Conservation (phyloP, 805 yeast genomes). For the Yarrowia phangngaensis region DNA sequence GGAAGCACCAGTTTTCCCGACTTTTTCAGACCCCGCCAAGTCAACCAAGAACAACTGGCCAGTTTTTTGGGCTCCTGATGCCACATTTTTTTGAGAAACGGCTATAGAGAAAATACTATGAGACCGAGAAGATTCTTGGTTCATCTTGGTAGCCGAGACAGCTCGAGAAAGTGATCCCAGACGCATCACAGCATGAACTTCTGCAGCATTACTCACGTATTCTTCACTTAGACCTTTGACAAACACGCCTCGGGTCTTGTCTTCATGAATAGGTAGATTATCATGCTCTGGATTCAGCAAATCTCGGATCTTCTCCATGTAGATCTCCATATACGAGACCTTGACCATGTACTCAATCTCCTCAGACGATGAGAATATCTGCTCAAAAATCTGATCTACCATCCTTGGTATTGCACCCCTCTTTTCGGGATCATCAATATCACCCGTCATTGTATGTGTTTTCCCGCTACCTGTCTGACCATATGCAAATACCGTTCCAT, state of each 20-base stretch:
- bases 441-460: constrained; percentile 72
- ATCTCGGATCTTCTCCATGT: constrained; percentile 73
- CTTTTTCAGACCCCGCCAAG: constrained; percentile 83
- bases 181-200: constrained; percentile 55
- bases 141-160: constrained; percentile 63
- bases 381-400: constrained; percentile 58
- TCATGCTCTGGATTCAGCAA: constrained; percentile 42
- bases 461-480: constrained; percentile 81
- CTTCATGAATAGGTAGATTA: constrained; percentile 58
- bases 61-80: constrained; percentile 54
- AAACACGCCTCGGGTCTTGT: constrained; percentile 59
- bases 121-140: constrained; percentile 68
- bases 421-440: constrained; percentile 34
- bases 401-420: constrained; percentile 73
- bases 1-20: constrained; percentile 69
- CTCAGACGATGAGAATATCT: constrained; percentile 47
- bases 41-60: constrained; percentile 74
- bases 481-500: constrained; percentile 72
- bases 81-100: constrained; percentile 55
- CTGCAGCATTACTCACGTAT: constrained; percentile 55
- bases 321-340: constrained; percentile 75
- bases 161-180: constrained; percentile 57
- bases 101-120: constrained; percentile 74
- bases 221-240: constrained; percentile 66
- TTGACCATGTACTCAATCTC: constrained; percentile 62